phyloP scores from a whole-genome alignment of 2,329 filamentous ascomycete genomes.

The Cladosporium sp. region DNA sequence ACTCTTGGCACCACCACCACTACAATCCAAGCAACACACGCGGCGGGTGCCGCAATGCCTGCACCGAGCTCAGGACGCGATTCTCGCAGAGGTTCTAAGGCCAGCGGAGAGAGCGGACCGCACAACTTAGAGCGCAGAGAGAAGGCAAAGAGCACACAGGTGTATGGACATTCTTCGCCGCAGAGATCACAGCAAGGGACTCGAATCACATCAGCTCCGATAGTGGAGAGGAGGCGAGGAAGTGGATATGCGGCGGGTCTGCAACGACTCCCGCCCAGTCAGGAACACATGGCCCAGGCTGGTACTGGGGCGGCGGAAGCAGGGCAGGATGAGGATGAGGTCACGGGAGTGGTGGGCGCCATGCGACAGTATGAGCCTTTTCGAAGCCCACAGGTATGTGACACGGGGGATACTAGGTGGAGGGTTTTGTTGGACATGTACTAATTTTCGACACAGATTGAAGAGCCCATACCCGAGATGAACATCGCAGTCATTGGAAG shows the following conservation, averaged over 20 bases:
- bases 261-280: constrained; percentile 10
- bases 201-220: constrained; percentile 32
- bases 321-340: constrained; percentile 35
- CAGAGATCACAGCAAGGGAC: constrained; percentile 27
- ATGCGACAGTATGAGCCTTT: constrained; percentile 31
- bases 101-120: constrained; percentile 20
- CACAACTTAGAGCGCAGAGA: constrained; percentile 24
- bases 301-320: constrained; percentile 16
- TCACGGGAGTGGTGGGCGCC: constrained; percentile 33
- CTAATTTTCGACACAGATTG: constrained; percentile 3
- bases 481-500: constrained; percentile 60
- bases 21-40: neutral
- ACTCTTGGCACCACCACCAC: neutral
- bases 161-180: constrained; percentile 15
- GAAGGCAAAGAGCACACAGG: constrained; percentile 32
- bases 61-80: constrained; percentile 22
- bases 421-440: neutral
- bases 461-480: constrained; percentile 51
- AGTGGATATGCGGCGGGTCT: constrained; percentile 20
- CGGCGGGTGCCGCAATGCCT: constrained; percentile 23
- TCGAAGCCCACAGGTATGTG: constrained; percentile 32
- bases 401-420: neutral
- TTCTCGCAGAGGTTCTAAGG: constrained; percentile 24
- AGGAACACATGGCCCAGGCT: constrained; percentile 14
- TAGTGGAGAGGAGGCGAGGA: constrained; percentile 20